A percentile compares a stretch with the other conserved stretches of the same genome.
Conservation (phyloP, 83 land plant genomes). For the Diphasiastrum complanatum region DNA sequence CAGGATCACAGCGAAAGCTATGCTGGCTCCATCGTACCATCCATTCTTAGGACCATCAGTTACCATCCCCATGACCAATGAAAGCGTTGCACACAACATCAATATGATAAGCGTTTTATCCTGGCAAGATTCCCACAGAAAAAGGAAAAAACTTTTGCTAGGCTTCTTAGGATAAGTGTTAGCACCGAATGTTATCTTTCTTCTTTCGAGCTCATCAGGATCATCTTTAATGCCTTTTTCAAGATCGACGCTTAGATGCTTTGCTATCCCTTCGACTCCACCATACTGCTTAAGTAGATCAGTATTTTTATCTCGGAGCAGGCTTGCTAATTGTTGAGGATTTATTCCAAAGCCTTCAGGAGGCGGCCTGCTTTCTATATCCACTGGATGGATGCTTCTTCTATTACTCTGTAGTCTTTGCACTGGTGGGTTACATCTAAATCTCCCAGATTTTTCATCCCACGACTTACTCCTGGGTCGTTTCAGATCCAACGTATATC, state of each 20-base stretch:
- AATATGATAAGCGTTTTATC: constrained; percentile 17
- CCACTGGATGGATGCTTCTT: too few relatives aligned
- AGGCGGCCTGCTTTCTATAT: too few relatives aligned
- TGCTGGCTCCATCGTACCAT: not conserved
- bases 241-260: not conserved
- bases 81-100: constrained; percentile 14
- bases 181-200: constrained; percentile 1
- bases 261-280: not conserved
- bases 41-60: constrained; percentile 12
- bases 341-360: too few relatives aligned
- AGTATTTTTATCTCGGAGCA: too few relatives aligned
- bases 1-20: not conserved
- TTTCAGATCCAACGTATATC: too few relatives aligned
- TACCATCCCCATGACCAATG: not conserved
- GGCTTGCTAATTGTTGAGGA: too few relatives aligned
- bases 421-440: too few relatives aligned
- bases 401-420: too few relatives aligned
- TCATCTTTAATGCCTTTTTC: not conserved
- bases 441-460: too few relatives aligned
- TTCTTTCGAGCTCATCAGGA: not conserved
- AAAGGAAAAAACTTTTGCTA: constrained; percentile 3
- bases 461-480: too few relatives aligned
- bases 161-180: constrained; percentile 15
- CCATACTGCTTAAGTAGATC: not conserved
- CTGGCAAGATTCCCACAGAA: constrained; percentile 19